Conservation (phyloP, 1,284 basidiomycete genomes). For the Puccinia coronata region DNA sequence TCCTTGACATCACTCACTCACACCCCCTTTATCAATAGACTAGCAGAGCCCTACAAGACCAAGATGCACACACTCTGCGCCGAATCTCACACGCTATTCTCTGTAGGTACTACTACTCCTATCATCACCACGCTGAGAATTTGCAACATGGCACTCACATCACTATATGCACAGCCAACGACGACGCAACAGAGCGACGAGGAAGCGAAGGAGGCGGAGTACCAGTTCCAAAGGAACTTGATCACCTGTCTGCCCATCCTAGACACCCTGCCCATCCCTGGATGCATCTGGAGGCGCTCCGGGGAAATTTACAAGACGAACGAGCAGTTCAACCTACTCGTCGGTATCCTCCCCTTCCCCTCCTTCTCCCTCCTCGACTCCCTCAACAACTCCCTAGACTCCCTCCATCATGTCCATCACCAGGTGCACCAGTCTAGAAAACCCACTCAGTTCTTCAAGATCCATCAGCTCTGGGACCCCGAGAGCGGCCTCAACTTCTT, state of each 20-base stretch:
- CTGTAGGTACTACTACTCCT: slow-evolving; percentile 5
- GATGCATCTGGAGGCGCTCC: slow-evolving; percentile 92
- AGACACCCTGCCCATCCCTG: slow-evolving; percentile 73
- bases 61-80: slow-evolving; percentile 21
- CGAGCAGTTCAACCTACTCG: slow-evolving; percentile 84
- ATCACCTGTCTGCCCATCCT: slow-evolving; percentile 96
- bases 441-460: slow-evolving; percentile 57
- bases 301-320: slow-evolving; percentile 99
- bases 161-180: slow-evolving; percentile 4
- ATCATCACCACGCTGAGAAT: too few relatives aligned
- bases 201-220: slow-evolving; percentile 63
- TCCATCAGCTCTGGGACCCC: slow-evolving; percentile 96
- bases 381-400: not conserved
- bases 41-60: slow-evolving; percentile 19
- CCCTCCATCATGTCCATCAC: too few relatives aligned
- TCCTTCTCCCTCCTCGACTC: not conserved
- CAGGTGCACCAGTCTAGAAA: not conserved
- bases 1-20: not conserved
- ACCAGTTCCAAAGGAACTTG: slow-evolving; percentile 91
- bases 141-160: too few relatives aligned
- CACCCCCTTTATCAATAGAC: not conserved
- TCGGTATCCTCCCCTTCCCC: slow-evolving; percentile 57
- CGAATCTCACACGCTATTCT: slow-evolving; percentile 38
- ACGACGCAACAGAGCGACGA: not conserved
- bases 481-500: slow-evolving; percentile 96